Conservation (phyloP, 179 eudicot species). For the Actinidia chinensis region DNA sequence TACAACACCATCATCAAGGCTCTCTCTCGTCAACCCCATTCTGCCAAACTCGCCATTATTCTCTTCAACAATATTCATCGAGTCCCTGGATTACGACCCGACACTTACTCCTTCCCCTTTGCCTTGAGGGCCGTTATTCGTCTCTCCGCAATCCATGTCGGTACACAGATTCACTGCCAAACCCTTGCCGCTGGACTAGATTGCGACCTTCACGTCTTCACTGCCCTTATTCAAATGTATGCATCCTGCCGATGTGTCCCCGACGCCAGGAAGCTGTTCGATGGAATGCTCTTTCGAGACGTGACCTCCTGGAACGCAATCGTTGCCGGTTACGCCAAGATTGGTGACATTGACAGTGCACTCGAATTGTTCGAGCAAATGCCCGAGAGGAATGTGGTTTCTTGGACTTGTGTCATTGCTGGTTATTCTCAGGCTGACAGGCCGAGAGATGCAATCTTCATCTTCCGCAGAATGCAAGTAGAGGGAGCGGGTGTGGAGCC, state of each 20-base stretch:
- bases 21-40: constrained; percentile 31
- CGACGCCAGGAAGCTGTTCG: constrained; percentile 50
- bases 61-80: constrained; percentile 30
- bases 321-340: constrained; percentile 43
- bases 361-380: constrained; percentile 30
- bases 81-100: constrained; percentile 37
- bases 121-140: constrained; percentile 43
- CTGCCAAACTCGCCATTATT: constrained; percentile 34
- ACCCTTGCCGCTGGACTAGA: constrained; percentile 34
- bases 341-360: constrained; percentile 34
- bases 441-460: constrained; percentile 41
- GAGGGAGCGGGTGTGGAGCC: constrained; percentile 42
- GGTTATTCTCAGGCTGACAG: constrained; percentile 40
- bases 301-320: constrained; percentile 54
- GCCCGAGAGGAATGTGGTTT: constrained; percentile 45
- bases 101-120: constrained; percentile 45
- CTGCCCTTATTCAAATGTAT: constrained; percentile 45
- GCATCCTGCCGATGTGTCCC: constrained; percentile 24
- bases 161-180: constrained; percentile 51
- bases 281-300: constrained; percentile 37
- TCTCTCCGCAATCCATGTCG: constrained; percentile 27
- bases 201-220: constrained; percentile 29
- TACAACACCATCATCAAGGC: constrained; percentile 45
- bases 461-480: constrained; percentile 42
- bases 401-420: constrained; percentile 49